Evolutionary conservation across 306 rosid genomes (phyloP), one percentile per base, ranked within the genome.

Genomic region (Lablab purpureus): DNA sequence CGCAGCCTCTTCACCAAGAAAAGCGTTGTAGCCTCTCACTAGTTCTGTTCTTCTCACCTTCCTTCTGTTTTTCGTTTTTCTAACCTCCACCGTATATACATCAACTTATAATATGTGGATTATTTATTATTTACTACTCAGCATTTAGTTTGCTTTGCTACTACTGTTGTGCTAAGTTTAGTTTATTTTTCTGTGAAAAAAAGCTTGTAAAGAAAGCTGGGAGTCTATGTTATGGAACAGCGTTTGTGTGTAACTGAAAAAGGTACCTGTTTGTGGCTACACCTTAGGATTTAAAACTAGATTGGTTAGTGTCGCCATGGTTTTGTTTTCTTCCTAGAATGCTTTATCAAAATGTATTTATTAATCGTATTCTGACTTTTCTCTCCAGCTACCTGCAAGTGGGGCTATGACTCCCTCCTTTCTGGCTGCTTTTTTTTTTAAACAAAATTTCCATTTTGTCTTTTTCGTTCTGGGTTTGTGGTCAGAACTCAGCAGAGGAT

Each of bases 1-100:
- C 92, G 91, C 81, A 83, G 87, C 84, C 87, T 94, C 80, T 92
- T 94, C 84, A 59, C 84, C 45, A 91, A 89, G 76, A 89, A 91
- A 67, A 85, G 78, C 81, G 49, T 78, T 75, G 78, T 90, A 78
- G 68, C 85, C 21, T 82, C 88, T 78, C 85, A 82, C 73, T 82
- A 84, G 86, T 19, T 10, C 36, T 32, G 86, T 19, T 10, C 36
- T 32, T 32, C 36, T 32, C 40, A 7, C 7, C 2, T 2, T 40
- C 45, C 45, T 40, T 32, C 5, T 73, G 9, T 49, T 5, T 67
- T 54, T 23, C 30, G 19, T 25, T 36, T 65, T 19, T 13, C 19
- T 60, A 14, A 6, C 40, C 27, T 13, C 43, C 43, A 9, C 17
- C 17, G 15, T 56, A 12, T 34, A 25, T 56, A 43, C 17, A 43